Evolutionary conservation across 2,329 filamentous ascomycete species (phyloP), one percentile per base, ranked within the genome.

Genomic region (Myriangium duriaei): DNA sequence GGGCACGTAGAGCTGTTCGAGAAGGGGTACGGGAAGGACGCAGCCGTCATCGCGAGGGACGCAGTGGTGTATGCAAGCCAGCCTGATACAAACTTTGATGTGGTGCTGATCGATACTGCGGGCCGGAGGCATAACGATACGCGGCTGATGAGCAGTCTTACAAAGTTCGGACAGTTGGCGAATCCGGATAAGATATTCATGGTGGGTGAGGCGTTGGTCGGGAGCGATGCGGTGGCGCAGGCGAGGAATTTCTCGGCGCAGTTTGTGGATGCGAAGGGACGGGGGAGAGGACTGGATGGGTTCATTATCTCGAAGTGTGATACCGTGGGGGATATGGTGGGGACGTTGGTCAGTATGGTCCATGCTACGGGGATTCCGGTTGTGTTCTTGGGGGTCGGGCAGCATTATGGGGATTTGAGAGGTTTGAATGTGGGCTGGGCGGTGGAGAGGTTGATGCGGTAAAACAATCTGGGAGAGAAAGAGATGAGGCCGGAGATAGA

Each of bases 271-370:
- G 42, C 48, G 2, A 56, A 58, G 43, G 49, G 51, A 30, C 48
- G 51, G 17, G 92, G 91, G 19, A 69, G 88, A 41, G 74, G 74
- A 17, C 70, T 98, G 26, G 92, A 98, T 61, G 91, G 91, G 4
- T 98, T 98, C 61, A 94, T 98, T 56, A 95, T 98, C 51, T 88
- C 81, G 43, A 98, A 98, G 62, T 96, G 91, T 58, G 91, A 98
- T 63, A 98, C 91, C 0, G 92, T 98, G 26, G 92, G 91, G n/a
- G 88, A 95, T 63, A 96, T 96, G 87, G 86, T 95, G 30, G 86
- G 79, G 2, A 95, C 88, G 2, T 67, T 98, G 46, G 91, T 98
- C 45, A 94, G 84, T 57, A 88, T 98, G 68, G 88, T 98, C 28
- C 88, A 96, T 63, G 88, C 91, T 3, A 98, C 92, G 3, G 85